Evolutionary conservation across 257 asterid species (phyloP).

Genomic region (Nicotiana sylvestris): DNA sequence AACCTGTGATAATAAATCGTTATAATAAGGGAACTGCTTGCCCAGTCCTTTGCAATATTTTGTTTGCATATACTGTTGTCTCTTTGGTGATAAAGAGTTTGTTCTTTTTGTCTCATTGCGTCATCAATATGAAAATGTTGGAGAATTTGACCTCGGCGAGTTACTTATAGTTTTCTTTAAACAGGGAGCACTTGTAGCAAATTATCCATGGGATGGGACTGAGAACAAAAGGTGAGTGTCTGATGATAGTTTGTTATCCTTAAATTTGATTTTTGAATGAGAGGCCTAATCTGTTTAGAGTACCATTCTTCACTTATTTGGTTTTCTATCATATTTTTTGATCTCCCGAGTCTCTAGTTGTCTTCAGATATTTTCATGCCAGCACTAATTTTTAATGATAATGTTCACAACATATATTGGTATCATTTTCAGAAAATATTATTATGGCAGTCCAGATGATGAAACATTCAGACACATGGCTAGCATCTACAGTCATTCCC

Average conservation of each 20-base stretch:
- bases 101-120: background rate
- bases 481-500: slow-evolving; percentile 70
- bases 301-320: background rate
- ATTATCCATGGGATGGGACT: slow-evolving; percentile 99
- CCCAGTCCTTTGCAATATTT: background rate
- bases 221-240: slow-evolving; percentile 56
- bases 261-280: background rate
- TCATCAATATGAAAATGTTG: background rate
- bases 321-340: background rate
- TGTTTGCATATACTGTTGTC: background rate
- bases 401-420: background rate
- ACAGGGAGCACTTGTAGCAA: slow-evolving; percentile 97
- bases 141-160: background rate
- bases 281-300: background rate
- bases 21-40: background rate
- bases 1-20: background rate
- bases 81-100: background rate
- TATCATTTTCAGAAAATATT: slow-evolving; percentile 51
- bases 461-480: slow-evolving; percentile 73
- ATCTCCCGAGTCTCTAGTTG: background rate
- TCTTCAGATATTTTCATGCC: slow-evolving; percentile 3
- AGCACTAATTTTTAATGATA: background rate
- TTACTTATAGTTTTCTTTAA: slow-evolving; percentile 4
- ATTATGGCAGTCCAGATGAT: slow-evolving; percentile 86
- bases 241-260: background rate